These are phyloP conservation scores for Letharia lupina DNA, from an alignment of 495 filamentous ascomycete genomes.

Conservation along the genomic window DNA sequence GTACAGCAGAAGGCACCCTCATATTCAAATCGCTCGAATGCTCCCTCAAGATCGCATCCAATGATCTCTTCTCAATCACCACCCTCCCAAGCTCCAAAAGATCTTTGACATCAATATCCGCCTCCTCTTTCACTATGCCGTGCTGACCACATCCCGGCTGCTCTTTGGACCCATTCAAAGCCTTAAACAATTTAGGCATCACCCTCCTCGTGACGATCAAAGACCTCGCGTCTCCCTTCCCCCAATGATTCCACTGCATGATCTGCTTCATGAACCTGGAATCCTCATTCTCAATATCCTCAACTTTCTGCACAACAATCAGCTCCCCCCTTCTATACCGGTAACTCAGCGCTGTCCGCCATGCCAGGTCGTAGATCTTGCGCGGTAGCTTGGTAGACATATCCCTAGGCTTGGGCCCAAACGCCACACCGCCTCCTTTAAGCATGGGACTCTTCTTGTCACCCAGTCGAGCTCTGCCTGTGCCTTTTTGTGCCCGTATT, in stretches of 20 bases:
- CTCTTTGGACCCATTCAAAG: conserved; percentile 42
- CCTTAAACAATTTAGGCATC: conserved; percentile 47
- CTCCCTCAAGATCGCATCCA: conserved; percentile 62
- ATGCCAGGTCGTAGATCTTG: conserved; percentile 94
- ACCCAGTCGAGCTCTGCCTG: conserved; percentile 68
- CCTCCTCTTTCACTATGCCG: conserved; percentile 56
- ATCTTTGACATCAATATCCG: conserved; percentile 90
- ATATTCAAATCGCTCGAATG: conserved; percentile 66
- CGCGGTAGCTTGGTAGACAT: conserved; percentile 73
- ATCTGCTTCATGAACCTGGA: conserved; percentile 55
- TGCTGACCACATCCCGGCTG: conserved; percentile 45
- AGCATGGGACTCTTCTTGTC: conserved; percentile 75
- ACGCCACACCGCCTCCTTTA: conserved; percentile 74
- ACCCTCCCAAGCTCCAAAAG: conserved; percentile 74
- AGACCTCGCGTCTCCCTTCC: conserved; percentile 57
- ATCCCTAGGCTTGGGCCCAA: conserved; percentile 81
- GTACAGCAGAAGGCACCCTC: conserved; percentile 21
- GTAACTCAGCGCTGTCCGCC: conserved; percentile 89
- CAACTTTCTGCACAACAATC: conserved; percentile 66
- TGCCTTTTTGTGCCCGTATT: conserved; percentile 76
- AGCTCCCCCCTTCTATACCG: conserved; percentile 80
- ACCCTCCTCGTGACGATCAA: conserved; percentile 61
- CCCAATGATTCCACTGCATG: conserved; percentile 65
- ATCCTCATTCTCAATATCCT: conserved; percentile 50
- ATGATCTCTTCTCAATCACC: conserved; percentile 75